Evolutionary conservation across 2,329 filamentous ascomycete species (phyloP), one percentile per base, ranked within the genome.

Genomic region (Dactylellina sp.): DNA sequence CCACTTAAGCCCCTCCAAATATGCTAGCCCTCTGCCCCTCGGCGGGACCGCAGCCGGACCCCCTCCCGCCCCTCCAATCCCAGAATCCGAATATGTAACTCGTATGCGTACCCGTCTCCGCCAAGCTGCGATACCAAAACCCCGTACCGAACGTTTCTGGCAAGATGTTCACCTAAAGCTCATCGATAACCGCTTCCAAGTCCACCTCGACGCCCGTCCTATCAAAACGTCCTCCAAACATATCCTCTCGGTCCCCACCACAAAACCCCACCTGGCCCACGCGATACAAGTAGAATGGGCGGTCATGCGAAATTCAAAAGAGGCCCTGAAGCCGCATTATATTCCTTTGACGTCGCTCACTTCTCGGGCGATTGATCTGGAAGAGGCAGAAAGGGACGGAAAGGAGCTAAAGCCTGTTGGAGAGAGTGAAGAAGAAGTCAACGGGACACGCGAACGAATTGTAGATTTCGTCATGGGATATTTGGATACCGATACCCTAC

Each of bases 241-340:
- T 57, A 91, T 89, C 0, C 84, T 99, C 78, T 87, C 85, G 1
- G 79, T 98, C 25, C 93, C 95, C 0, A 78, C 83, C 1, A 86
- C 85, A 65, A 98, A 97, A 83, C 89, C 88, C 32, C 87, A 92
- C 79, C 89, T 98, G 40, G 94, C 94, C 22, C 86, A 89, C 47
- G 91, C 92, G 65, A 89, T 99, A 75, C 95, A 94, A 1, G 83
- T 96, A 47, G 95, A 99, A 84, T 99, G 95, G 95, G 93, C 97
- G 80, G 85, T 90, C 53, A 86, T 99, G 74, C 71, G 75, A 12
- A 86, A 89, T 22, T 91, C 91, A 12, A 88, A 91, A 1, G 89
- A 93, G 80, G 92, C 98, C 82, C 92, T 93, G 0, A 91, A 90
- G 80, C 88, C 91, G 71, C 92, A 98, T 82, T 87, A 96, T 52